A percentile compares a stretch with the other conserved stretches of the same genome.
Evolutionary conservation across 306 rosid genomes (phyloP).

Genomic region (Casuarina glauca): DNA sequence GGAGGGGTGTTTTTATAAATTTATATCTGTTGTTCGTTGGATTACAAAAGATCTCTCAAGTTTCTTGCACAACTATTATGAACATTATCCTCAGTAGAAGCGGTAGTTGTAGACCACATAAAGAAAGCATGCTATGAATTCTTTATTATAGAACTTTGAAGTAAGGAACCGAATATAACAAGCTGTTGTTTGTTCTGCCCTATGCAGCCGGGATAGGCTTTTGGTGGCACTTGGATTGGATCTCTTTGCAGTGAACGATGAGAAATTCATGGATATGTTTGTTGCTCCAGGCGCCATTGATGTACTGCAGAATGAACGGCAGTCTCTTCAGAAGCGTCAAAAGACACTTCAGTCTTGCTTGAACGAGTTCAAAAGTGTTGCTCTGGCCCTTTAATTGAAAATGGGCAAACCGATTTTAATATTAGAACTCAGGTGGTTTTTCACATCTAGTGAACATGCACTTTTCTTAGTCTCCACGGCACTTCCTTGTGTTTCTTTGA

Average conservation of each 20-base stretch:
- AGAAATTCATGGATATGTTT: constrained; percentile 94
- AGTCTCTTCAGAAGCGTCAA: constrained; percentile 78
- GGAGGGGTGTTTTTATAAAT: too few relatives aligned
- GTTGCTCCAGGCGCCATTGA: constrained; percentile 89
- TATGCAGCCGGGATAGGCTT: constrained; percentile 78
- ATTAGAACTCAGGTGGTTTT: neutral
- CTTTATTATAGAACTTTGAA: neutral
- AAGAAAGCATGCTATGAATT: neutral
- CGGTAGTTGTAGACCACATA: neutral
- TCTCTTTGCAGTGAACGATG: constrained; percentile 90
- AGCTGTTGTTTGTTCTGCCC: neutral
- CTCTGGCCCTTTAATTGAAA: constrained; percentile 58
- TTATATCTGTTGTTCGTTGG: too few relatives aligned
- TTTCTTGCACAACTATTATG: neutral
- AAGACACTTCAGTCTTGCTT: constrained; percentile 84
- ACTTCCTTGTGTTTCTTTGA: neutral
- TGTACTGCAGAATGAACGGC: constrained; percentile 59
- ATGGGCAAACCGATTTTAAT: neutral
- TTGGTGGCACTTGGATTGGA: constrained; percentile 81
- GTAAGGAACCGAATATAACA: neutral
- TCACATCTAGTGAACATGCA: constrained; percentile 40
- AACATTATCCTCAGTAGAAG: neutral
- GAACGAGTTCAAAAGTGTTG: constrained; percentile 77
- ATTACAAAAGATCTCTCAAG: too few relatives aligned
- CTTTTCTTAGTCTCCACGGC: neutral